These are phyloP conservation scores for Rhynchospora tenuis DNA, from an alignment of 176 grass and related monocot genomes.

Conservation along the genomic window DNA sequence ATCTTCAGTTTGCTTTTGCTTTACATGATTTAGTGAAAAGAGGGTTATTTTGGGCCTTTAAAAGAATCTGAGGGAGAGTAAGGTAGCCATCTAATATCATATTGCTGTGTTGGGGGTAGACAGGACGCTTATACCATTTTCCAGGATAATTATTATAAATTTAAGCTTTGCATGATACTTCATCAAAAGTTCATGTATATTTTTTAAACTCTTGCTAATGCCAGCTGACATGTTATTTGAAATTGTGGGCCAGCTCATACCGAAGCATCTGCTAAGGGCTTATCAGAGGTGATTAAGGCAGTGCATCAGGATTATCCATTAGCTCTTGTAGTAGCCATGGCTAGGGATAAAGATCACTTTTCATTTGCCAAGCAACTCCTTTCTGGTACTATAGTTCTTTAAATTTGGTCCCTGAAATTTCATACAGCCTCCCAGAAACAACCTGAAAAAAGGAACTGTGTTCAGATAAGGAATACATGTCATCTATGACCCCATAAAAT, in stretches of 20 bases:
- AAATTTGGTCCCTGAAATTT: neutral
- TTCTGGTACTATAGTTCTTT: slow-evolving; percentile 39
- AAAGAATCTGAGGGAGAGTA: neutral
- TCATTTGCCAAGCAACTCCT: slow-evolving; percentile 67
- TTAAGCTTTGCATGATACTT: neutral
- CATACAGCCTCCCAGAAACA: neutral
- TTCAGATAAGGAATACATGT: neutral
- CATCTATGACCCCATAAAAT: neutral
- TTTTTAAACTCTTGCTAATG: neutral
- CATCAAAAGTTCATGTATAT: neutral
- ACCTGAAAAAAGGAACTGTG: neutral
- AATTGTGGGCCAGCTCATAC: slow-evolving; percentile 63
- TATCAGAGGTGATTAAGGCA: slow-evolving; percentile 49
- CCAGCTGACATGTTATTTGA: neutral
- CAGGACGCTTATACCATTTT: neutral
- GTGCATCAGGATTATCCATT: slow-evolving; percentile 32
- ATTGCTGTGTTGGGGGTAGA: neutral
- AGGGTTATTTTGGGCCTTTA: neutral
- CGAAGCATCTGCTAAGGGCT: slow-evolving; percentile 72
- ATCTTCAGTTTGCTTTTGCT: neutral
- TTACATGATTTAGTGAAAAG: neutral
- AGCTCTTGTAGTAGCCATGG: slow-evolving; percentile 80
- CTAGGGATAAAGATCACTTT: slow-evolving; percentile 70
- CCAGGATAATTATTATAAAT: neutral
- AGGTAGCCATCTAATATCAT: neutral